These are phyloP conservation scores for Aspergillus chevalieri DNA, from an alignment of 2,329 filamentous ascomycete genomes.

Conservation along the genomic window DNA sequence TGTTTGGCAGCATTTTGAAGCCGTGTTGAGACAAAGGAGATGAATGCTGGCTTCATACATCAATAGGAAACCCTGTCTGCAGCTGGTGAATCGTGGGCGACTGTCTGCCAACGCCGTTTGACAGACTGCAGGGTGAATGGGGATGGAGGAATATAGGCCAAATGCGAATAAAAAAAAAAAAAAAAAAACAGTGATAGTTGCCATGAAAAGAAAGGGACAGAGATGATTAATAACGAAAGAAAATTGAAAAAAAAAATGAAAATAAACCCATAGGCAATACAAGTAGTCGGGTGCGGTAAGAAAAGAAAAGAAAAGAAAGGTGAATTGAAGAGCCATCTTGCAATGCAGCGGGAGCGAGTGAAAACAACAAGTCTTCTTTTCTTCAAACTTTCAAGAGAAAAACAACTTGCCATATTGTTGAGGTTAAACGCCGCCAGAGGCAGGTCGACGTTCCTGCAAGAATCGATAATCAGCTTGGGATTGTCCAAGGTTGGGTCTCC, in stretches of 20 bases:
- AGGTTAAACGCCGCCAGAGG: slow-evolving; percentile 16
- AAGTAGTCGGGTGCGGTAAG: background rate
- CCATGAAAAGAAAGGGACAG: background rate
- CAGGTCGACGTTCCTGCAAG: slow-evolving; percentile 20
- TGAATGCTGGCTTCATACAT: slow-evolving; percentile 14
- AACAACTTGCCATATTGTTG: slow-evolving; percentile 18
- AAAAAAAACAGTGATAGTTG: background rate
- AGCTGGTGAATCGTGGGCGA: slow-evolving; percentile 10
- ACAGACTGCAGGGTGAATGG: slow-evolving; percentile 7
- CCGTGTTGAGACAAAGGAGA: slow-evolving; percentile 5
- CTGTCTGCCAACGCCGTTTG: slow-evolving; percentile 10
- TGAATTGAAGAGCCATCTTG: background rate
- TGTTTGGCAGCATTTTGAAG: slow-evolving; percentile 2
- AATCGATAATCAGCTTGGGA: slow-evolving; percentile 14
- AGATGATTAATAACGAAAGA: background rate
- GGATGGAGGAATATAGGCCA: background rate
- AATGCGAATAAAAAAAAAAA: background rate
- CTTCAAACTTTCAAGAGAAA: slow-evolving; percentile 1
- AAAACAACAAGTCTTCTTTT: background rate
- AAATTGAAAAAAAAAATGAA: background rate
- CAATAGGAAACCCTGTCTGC: slow-evolving; percentile 1
- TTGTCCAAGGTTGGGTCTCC: slow-evolving; percentile 19
- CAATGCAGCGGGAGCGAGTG: background rate
- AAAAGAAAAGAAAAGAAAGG: background rate
- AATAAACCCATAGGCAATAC: background rate